A percentile compares a stretch with the other conserved stretches of the same genome.
Evolutionary conservation across 2,329 filamentous ascomycete species (phyloP).

Genomic region (Aspergillus quadrilineatus): DNA sequence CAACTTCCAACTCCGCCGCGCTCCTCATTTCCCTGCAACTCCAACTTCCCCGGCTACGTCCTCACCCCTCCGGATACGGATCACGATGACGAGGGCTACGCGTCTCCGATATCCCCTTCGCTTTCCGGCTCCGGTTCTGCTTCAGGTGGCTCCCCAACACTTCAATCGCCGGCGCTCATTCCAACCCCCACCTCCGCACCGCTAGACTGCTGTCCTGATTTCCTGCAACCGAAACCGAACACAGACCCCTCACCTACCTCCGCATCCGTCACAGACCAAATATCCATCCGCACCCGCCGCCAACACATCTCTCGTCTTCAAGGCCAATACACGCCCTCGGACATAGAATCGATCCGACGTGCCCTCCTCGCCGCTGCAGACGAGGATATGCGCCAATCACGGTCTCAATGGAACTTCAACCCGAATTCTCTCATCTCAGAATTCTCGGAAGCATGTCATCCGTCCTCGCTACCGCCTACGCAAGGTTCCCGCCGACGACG

Average conservation of each 20-base stretch:
- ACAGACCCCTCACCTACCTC: neutral
- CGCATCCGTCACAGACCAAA: constrained; percentile 13
- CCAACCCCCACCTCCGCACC: constrained; percentile 34
- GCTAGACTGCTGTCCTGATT: constrained; percentile 17
- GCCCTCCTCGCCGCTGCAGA: constrained; percentile 33
- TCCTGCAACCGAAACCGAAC: neutral
- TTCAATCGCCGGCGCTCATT: constrained; percentile 28
- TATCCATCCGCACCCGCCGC: constrained; percentile 35
- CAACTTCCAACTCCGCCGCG: constrained; percentile 16
- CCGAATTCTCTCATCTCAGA: constrained; percentile 2
- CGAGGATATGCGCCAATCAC: constrained; percentile 9
- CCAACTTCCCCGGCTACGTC: constrained; percentile 28
- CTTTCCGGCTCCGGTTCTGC: neutral
- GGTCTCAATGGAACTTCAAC: neutral
- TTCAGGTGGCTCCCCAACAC: constrained; percentile 7
- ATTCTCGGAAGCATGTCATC: constrained; percentile 35
- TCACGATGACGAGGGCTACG: constrained; percentile 37
- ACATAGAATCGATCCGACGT: constrained; percentile 39
- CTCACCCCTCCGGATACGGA: constrained; percentile 41
- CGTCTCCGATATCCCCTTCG: constrained; percentile 57
- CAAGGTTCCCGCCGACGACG: constrained; percentile 31
- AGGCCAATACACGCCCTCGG: constrained; percentile 39
- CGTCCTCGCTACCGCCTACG: constrained; percentile 38
- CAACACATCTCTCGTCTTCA: constrained; percentile 43
- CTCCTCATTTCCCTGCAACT: constrained; percentile 3